A percentile compares a stretch with the other conserved stretches of the same genome.
Conservation (phyloP, 768 basidiomycete species). For the Amyloporia xantha region DNA sequence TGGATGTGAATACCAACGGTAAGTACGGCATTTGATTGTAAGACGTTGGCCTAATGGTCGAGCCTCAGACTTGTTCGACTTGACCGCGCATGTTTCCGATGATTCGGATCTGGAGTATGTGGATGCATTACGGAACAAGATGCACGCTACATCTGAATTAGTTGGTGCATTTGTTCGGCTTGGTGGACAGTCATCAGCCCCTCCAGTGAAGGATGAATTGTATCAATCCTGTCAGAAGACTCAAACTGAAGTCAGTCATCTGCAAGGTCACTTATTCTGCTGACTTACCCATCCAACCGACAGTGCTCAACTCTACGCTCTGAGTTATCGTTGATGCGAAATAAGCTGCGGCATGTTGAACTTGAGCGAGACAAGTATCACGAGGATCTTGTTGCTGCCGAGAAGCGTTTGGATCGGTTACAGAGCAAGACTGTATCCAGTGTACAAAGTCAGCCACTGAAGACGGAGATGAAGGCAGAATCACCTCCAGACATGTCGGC, state of each 20-base stretch:
- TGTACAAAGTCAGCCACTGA: slow-evolving; percentile 9
- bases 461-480: slow-evolving; percentile 32
- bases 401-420: slow-evolving; percentile 22
- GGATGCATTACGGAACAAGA: slow-evolving; percentile 17
- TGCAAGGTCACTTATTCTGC: background rate
- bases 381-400: slow-evolving; percentile 19
- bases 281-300: background rate
- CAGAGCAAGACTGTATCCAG: slow-evolving; percentile 18
- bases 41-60: background rate
- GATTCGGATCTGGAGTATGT: slow-evolving; percentile 19
- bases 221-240: slow-evolving; percentile 14
- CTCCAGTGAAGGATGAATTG: slow-evolving; percentile 12
- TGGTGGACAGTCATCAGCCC: slow-evolving; percentile 7
- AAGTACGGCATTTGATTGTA: slow-evolving; percentile 1
- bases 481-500: slow-evolving; percentile 45
- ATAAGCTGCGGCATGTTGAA: slow-evolving; percentile 17
- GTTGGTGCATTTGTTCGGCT: slow-evolving; percentile 21
- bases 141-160: slow-evolving; percentile 22
- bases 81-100: slow-evolving; percentile 16
- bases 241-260: slow-evolving; percentile 19
- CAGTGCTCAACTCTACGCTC: slow-evolving; percentile 20
- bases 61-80: slow-evolving; percentile 21
- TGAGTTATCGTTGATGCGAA: slow-evolving; percentile 21
- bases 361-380: slow-evolving; percentile 18
- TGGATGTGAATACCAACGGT: slow-evolving; percentile 21